Conservation (phyloP, 345 rosid genomes). For the Laguncularia racemosa region DNA sequence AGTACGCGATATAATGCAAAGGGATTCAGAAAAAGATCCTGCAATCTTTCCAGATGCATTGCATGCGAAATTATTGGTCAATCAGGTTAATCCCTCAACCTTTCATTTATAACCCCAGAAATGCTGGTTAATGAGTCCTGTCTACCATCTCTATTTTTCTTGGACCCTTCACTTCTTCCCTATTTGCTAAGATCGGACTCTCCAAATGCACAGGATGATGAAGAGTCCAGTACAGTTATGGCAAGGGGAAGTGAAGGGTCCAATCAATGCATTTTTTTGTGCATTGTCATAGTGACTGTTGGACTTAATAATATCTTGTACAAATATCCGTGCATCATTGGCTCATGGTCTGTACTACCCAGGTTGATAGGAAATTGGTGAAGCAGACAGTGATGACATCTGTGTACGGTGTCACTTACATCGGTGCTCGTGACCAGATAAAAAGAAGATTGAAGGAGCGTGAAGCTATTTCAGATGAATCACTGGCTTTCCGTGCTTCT, state of each 20-base stretch:
- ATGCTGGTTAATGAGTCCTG: background rate
- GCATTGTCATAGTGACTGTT: background rate
- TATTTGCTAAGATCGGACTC: too few relatives aligned
- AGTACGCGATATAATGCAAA: slow-evolving; percentile 68
- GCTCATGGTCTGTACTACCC: slow-evolving; percentile 18
- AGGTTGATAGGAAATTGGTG: slow-evolving; percentile 98
- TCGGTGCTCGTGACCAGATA: slow-evolving; percentile 96
- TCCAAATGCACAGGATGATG: too few relatives aligned
- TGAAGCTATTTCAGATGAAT: slow-evolving; percentile 45
- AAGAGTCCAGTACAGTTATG: too few relatives aligned
- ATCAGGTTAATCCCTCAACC: slow-evolving; percentile 47
- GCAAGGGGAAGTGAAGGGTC: background rate
- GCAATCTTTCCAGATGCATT: slow-evolving; percentile 57
- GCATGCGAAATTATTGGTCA: slow-evolving; percentile 50
- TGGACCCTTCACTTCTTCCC: background rate
- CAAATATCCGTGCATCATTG: background rate
- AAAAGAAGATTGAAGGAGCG: slow-evolving; percentile 92
- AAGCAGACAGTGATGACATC: slow-evolving; percentile 99
- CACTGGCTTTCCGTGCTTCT: slow-evolving; percentile 53
- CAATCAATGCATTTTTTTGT: background rate
- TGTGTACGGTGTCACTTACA: slow-evolving; percentile 93
- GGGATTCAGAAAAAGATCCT: slow-evolving; percentile 82
- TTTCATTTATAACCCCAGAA: slow-evolving; percentile 1
- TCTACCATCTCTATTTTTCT: background rate
- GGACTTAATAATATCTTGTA: background rate